These are phyloP conservation scores for Sporothrix protearum DNA, from an alignment of 2,329 filamentous ascomycete genomes.

Conservation along the genomic window DNA sequence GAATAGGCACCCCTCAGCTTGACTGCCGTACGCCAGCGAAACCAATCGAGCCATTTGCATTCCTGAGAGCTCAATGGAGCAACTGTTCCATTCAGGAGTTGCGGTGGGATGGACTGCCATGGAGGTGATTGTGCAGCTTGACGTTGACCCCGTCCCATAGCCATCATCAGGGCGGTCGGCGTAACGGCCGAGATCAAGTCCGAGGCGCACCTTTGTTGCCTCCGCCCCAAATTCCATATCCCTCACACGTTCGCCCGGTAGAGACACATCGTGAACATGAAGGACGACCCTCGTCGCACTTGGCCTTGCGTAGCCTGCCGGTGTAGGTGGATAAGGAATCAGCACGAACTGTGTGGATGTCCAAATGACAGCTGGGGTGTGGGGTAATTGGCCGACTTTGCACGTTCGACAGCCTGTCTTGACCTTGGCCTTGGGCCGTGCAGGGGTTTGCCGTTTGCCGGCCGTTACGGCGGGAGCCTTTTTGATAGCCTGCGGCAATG, in stretches of 20 bases:
- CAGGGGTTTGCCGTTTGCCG: neutral
- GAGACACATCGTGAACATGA: conserved; percentile 6
- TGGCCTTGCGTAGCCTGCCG: neutral
- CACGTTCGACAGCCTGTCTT: conserved; percentile 16
- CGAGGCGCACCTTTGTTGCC: neutral
- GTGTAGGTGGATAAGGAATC: neutral
- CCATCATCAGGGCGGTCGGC: neutral
- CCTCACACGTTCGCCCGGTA: neutral
- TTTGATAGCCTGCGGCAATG: neutral
- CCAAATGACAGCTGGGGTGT: neutral
- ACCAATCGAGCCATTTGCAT: conserved; percentile 11
- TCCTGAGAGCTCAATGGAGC: conserved; percentile 4
- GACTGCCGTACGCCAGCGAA: conserved; percentile 8
- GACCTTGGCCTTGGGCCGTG: neutral
- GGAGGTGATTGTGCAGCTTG: neutral
- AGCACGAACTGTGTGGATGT: neutral
- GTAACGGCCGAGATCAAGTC: neutral
- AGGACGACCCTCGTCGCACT: conserved; percentile 13
- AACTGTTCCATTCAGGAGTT: neutral
- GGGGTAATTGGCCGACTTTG: conserved; percentile 6
- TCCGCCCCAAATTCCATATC: conserved; percentile 10
- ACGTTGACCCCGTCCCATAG: neutral
- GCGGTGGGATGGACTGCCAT: neutral
- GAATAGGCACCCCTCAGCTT: conserved; percentile 1
- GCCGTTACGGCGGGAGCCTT: neutral